phyloP scores from a whole-genome alignment of 805 yeast species.

The Metschnikowia proteae region DNA sequence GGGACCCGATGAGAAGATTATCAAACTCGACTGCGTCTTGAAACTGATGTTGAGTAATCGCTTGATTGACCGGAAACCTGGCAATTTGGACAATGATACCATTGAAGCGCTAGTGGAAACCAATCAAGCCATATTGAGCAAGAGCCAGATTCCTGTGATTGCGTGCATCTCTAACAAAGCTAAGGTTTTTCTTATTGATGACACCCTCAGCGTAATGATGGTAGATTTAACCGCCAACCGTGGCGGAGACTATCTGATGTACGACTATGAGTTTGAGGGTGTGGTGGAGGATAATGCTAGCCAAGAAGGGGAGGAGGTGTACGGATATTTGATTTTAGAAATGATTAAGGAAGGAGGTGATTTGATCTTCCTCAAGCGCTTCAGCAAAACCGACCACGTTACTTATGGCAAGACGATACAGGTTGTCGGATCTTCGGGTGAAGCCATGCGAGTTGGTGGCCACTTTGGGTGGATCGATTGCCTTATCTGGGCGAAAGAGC shows the following conservation, averaged over 20 bases:
- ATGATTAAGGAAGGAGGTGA: constrained; percentile 49
- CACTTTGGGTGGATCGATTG: constrained; percentile 67
- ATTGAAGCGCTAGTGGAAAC: constrained; percentile 32
- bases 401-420: constrained; percentile 22
- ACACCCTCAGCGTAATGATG: constrained; percentile 23
- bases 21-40: constrained; percentile 37
- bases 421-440: constrained; percentile 26
- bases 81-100: constrained; percentile 22
- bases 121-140: constrained; percentile 19
- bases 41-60: constrained; percentile 34
- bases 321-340: constrained; percentile 65
- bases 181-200: constrained; percentile 39
- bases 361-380: constrained; percentile 48
- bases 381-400: constrained; percentile 36
- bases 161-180: constrained; percentile 40
- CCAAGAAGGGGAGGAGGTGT: constrained; percentile 39
- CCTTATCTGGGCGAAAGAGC: constrained; percentile 59
- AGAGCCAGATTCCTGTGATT: constrained; percentile 28
- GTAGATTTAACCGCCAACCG: constrained; percentile 42
- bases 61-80: constrained; percentile 19
- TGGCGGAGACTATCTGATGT: constrained; percentile 54
- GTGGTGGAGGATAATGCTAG: constrained; percentile 13
- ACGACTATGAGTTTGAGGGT: constrained; percentile 69
- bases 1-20: constrained; percentile 33
- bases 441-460: constrained; percentile 40